Conservation (phyloP, 495 filamentous ascomycete genomes). For the Baudoinia panamericana region DNA sequence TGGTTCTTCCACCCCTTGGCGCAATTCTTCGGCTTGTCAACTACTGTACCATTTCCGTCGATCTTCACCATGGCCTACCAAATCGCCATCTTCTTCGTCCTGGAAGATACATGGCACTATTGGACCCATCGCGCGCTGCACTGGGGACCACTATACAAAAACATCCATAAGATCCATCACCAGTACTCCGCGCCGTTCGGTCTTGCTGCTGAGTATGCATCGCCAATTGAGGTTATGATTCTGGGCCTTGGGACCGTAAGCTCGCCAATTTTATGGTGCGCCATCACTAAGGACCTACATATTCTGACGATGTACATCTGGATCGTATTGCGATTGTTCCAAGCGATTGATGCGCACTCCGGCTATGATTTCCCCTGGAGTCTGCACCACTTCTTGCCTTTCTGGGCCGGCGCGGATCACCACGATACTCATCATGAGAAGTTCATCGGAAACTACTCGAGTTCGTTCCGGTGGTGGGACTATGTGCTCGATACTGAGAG, state of each 20-base stretch:
- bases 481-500: conserved; percentile 86
- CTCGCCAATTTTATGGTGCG: conserved; percentile 72
- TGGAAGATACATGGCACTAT: conserved; percentile 98
- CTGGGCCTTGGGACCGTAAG: conserved; percentile 87
- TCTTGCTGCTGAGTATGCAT: conserved; percentile 92
- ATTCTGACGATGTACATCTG: conserved; percentile 96
- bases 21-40: conserved; percentile 77
- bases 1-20: conserved; percentile 99
- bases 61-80: conserved; percentile 78
- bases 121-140: conserved; percentile 90
- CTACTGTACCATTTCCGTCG: conserved; percentile 78
- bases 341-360: conserved; percentile 93
- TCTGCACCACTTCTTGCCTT: conserved; percentile 85
- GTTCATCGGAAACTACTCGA: conserved; percentile 95
- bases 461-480: conserved; percentile 99
- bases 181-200: conserved; percentile 96
- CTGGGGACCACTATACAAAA: conserved; percentile 88
- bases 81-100: conserved; percentile 83
- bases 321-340: conserved; percentile 86
- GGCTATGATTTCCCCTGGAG: conserved; percentile 98
- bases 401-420: conserved; percentile 96
- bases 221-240: conserved; percentile 92
- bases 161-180: conserved; percentile 97
- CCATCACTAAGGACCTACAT: conserved; percentile 72
- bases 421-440: conserved; percentile 94